phyloP scores from a whole-genome alignment of 805 yeast species.

The Ogataea dorogensis region DNA sequence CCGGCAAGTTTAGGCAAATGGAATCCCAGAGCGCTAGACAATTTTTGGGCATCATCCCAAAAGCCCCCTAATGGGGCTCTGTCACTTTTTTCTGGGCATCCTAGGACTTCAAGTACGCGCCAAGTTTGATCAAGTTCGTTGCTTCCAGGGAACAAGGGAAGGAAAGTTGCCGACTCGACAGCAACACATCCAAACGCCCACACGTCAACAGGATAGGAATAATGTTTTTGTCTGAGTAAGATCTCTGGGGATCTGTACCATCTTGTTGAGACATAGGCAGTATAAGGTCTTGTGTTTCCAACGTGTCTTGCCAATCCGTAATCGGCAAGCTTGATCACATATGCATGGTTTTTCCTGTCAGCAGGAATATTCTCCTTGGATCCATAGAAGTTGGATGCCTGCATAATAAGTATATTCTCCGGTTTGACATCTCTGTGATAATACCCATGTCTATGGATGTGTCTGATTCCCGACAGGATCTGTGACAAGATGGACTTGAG shows the following conservation, averaged over 20 bases:
- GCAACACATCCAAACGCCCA: slow-evolving; percentile 89
- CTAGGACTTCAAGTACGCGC: slow-evolving; percentile 65
- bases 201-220: slow-evolving; percentile 71
- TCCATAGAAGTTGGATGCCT: slow-evolving; percentile 54
- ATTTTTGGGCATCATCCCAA: slow-evolving; percentile 62
- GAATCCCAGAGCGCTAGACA: slow-evolving; percentile 56
- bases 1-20: slow-evolving; percentile 58
- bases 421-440: slow-evolving; percentile 94
- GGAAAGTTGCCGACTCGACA: slow-evolving; percentile 65
- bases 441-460: slow-evolving; percentile 67
- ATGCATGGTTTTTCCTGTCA: slow-evolving; percentile 41
- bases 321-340: slow-evolving; percentile 73
- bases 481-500: slow-evolving; percentile 69
- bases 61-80: slow-evolving; percentile 60
- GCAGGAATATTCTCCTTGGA: slow-evolving; percentile 39
- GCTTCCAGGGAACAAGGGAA: slow-evolving; percentile 82
- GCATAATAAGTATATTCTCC: slow-evolving; percentile 77
- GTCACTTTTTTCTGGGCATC: slow-evolving; percentile 55
- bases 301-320: slow-evolving; percentile 73
- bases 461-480: slow-evolving; percentile 71
- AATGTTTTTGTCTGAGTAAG: slow-evolving; percentile 56
- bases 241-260: slow-evolving; percentile 89
- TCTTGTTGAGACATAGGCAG: slow-evolving; percentile 78
- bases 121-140: slow-evolving; percentile 77
- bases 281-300: slow-evolving; percentile 52